These are phyloP conservation scores for Haematococcus lacustris DNA, from an alignment of 139 green algal genomes.

Conservation along the genomic window DNA sequence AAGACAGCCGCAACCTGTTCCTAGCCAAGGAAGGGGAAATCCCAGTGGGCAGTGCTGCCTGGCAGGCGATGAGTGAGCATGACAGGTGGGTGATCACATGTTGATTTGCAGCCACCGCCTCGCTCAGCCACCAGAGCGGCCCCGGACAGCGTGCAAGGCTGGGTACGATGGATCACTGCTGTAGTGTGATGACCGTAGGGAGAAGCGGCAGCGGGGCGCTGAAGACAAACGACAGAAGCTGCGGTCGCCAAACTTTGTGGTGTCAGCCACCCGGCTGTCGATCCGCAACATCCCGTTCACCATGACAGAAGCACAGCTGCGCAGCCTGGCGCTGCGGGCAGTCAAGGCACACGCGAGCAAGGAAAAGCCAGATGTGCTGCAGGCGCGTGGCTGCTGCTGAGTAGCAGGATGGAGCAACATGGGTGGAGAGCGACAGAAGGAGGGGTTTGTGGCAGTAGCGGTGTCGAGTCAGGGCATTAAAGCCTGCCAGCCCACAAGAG, in stretches of 20 bases:
- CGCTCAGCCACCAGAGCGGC: no score
- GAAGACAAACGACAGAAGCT: constrained; percentile 80
- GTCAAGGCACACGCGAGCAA: constrained; percentile 75
- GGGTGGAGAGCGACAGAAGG: no score
- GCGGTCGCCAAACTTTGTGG: constrained; percentile 85
- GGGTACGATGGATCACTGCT: no score
- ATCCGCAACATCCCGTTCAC: constrained; percentile 11
- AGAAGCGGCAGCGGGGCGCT: constrained; percentile 50
- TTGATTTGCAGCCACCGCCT: no score
- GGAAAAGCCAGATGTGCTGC: constrained; percentile 61
- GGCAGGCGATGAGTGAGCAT: constrained; percentile 60
- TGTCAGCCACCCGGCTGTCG: constrained; percentile 70
- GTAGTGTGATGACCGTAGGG: constrained; percentile 17
- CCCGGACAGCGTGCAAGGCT: no score
- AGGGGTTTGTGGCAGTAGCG: no score
- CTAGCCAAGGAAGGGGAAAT: constrained; percentile 82
- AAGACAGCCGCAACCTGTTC: constrained; percentile 81
- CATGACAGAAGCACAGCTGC: constrained; percentile 53
- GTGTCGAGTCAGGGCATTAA: no score
- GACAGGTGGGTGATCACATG: constrained; percentile 65
- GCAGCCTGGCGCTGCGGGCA: constrained; percentile 25
- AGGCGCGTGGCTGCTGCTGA: no score
- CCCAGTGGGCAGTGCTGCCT: constrained; percentile 59
- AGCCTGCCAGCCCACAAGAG: no score
- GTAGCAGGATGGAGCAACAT: no score